Evolutionary conservation across 2,329 filamentous ascomycete genomes (phyloP).

Genomic region (Grosmannia penicillata): DNA sequence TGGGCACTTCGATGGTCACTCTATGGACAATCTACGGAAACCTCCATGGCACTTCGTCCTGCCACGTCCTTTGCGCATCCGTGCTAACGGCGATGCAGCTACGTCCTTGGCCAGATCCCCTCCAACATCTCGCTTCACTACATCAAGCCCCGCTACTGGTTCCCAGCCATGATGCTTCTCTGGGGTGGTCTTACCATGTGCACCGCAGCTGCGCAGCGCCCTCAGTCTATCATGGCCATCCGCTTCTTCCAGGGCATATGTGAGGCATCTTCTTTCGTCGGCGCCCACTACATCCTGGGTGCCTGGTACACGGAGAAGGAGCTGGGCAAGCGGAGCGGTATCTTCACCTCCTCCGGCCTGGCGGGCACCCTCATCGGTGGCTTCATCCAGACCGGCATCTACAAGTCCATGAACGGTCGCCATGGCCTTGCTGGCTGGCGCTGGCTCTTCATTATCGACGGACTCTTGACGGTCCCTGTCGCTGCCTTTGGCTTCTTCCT

Average conservation of each 20-base stretch:
- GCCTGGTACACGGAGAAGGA: constrained; percentile 47
- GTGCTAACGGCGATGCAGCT: too few species aligned
- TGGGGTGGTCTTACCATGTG: constrained; percentile 52
- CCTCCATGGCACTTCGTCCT: too few species aligned
- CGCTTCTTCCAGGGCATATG: constrained; percentile 40
- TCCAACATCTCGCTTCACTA: constrained; percentile 49
- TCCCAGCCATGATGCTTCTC: constrained; percentile 46
- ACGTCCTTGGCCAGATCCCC: constrained; percentile 42
- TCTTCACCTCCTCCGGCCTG: constrained; percentile 45
- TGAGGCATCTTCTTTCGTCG: constrained; percentile 42
- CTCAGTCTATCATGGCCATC: constrained; percentile 43
- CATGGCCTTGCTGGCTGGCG: constrained; percentile 39
- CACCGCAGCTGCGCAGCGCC: constrained; percentile 35
- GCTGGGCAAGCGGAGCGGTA: constrained; percentile 44
- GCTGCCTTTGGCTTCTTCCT: constrained; percentile 37
- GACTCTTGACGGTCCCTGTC: constrained; percentile 39
- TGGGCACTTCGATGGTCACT: too few species aligned
- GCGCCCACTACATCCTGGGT: constrained; percentile 43
- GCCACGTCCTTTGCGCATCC: too few species aligned
- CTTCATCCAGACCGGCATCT: constrained; percentile 42
- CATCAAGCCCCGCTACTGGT: constrained; percentile 47
- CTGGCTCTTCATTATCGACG: constrained; percentile 37
- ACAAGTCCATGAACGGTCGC: constrained; percentile 28
- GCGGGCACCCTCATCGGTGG: constrained; percentile 48
- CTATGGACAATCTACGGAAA: too few species aligned